Conservation (phyloP, 177 flowering plant species). For the Vitis hybrid region DNA sequence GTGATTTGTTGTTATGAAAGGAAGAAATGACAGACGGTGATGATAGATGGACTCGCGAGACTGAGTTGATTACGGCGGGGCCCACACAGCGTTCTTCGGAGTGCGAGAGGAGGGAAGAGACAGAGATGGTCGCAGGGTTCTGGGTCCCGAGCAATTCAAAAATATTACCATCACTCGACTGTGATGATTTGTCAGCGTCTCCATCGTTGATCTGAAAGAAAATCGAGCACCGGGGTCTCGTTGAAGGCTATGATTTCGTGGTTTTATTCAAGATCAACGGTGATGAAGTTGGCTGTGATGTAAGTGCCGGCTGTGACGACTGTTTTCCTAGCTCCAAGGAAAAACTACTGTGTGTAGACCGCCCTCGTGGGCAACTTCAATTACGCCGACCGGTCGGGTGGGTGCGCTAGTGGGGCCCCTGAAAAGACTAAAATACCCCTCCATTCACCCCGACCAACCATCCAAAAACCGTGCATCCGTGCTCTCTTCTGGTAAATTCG, state of each 20-base stretch:
- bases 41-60: too few species aligned
- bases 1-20: too few species aligned
- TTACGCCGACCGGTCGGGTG: background rate
- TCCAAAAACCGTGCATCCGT: background rate
- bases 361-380: background rate
- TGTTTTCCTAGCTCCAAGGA: background rate
- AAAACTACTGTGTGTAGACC: background rate
- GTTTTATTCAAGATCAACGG: too few species aligned
- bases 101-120: slow-evolving; percentile 5
- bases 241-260: too few species aligned
- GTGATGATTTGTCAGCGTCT: too few species aligned
- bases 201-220: too few species aligned
- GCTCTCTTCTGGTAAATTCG: too few species aligned
- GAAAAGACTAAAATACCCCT: background rate
- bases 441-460: background rate
- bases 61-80: background rate
- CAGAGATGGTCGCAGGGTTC: slow-evolving; percentile 6
- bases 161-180: too few species aligned
- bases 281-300: background rate
- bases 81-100: background rate
- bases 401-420: background rate
- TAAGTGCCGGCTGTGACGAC: background rate
- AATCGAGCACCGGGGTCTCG: too few species aligned
- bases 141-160: background rate
- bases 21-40: too few species aligned